A percentile compares a stretch with the other conserved stretches of the same genome.
phyloP scores from a whole-genome alignment of 2,329 filamentous ascomycete genomes.

The Botrytis elliptica region DNA sequence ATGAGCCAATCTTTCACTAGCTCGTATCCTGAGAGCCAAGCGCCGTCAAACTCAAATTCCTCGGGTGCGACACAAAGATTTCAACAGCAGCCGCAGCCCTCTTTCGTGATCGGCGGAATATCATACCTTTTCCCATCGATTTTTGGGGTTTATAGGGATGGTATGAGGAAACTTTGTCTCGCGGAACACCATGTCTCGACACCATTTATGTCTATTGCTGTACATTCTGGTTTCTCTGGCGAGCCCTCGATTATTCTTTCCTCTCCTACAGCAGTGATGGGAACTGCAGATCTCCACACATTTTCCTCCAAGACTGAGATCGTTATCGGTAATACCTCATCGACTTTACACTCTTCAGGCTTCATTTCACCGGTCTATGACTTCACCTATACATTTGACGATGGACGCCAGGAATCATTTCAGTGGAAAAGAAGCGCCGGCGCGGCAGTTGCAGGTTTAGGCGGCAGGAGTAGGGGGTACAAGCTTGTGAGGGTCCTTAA shows the following conservation, averaged over 20 bases:
- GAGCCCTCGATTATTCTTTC: not conserved
- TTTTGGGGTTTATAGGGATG: constrained; percentile 11
- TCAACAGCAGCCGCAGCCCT: not conserved
- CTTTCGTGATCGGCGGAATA: not conserved
- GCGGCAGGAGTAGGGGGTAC: not conserved
- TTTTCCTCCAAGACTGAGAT: constrained; percentile 6
- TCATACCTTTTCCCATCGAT: constrained; percentile 2
- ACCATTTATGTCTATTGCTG: constrained; percentile 6
- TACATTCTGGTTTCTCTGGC: not conserved
- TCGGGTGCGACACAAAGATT: not conserved
- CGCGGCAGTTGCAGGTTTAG: not conserved
- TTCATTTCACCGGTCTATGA: not conserved
- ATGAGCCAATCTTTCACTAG: not conserved
- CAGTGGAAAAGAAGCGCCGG: constrained; percentile 12
- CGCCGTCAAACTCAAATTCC: not conserved
- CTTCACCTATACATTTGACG: constrained; percentile 10
- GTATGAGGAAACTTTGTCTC: not conserved
- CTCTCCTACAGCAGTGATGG: not conserved
- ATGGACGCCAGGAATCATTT: constrained; percentile 1
- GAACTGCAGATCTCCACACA: not conserved
- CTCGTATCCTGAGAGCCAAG: constrained; percentile 3
- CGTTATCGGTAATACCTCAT: not conserved
- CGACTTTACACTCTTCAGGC: not conserved
- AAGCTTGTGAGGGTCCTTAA: constrained; percentile 7
- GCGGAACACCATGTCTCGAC: not conserved